Base-by-base conservation (phyloP, 2,329 filamentous ascomycete genomes). In the Fusarium fujikuroi region DNA sequence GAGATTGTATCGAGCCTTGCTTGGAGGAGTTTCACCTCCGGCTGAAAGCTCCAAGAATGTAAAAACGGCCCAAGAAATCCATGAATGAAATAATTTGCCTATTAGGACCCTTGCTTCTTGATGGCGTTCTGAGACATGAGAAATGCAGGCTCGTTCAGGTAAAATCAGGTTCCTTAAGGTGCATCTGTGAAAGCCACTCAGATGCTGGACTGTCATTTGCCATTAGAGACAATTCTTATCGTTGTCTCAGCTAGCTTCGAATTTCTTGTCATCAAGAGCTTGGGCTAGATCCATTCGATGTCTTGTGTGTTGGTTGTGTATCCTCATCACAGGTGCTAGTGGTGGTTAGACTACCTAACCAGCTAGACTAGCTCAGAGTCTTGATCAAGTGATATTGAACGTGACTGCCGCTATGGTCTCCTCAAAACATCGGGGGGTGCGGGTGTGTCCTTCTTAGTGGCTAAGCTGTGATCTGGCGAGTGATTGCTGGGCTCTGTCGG, bases 41-140 rank as follows among this genome's bases (percentile, higher is more conserved):
- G 42, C 57, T 32, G 9, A 46, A 19, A 25, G n/a, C 47, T 44
- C n/a, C 12, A 50, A 56, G 39, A 60, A 67, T 52, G 66, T 47
- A 42, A 65, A 66, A 67, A 46, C 37, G 23, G 36, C 42, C 60
- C 23, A 46, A 71, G 37, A 69, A 54, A 47, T 46, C 25, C 36
- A 61, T 49, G 39, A 36, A 54, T 25, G 40, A 53, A 46, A 12
- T 30, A 19, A 64, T 57, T 52, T 59, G 53, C 44, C 30, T 56
- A 52, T 53, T 49, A 53, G 43, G 60, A 60, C 44, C 68, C 59
- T 49, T 69, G 63, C 32, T 74, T 61, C 47, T 44, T 53, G 36
- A 56, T 65, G 68, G 63, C 57, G 68, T 72, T 69, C 53, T 69
- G 58, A 74, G 72, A 74, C 71, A 74, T 58, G 53, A 60, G 53